Base-by-base conservation (phyloP, 495 filamentous ascomycete genomes). In the Podospora pseudocomata region DNA sequence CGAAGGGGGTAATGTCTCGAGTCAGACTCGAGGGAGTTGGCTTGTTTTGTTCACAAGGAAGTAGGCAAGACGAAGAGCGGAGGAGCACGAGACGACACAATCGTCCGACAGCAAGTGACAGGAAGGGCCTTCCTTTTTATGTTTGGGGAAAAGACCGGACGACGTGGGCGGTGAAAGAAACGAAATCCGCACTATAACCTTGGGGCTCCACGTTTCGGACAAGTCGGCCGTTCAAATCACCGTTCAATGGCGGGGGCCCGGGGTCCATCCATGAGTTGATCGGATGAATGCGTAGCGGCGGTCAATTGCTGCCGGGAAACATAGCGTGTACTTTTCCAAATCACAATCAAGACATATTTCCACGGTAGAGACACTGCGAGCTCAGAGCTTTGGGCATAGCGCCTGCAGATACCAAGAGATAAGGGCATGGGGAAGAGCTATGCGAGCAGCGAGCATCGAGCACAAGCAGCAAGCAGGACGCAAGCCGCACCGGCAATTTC, bases 171-270 rank as follows among this genome's bases (percentile, higher is more conserved):
- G 61, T 63, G 61, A 63, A 49, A 49, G 39, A 49, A 49, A 49
- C 18, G n/a, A 63, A 63, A 63, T 62, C 32, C 20, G 32, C 56
- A 44, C 30, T 60, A 44, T 32, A n/a, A 63, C 32, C 30, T 56
- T 26, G 15, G 44, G 70, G 67, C 67, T 69, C 70, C 70, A 72
- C 67, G 67, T 59, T 62, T 68, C 71, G 71, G 68, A 66, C 44
- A 34, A 16, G 63, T 72, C 71, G 71, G 71, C 60, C 63, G 59
- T 65, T 66, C 63, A 58, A 54, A 20, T 34, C 56, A 49, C 54
- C 61, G 61, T 61, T 39, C 32, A 15, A 26, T 39, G 32, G 27
- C 28, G 16, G 18, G 59, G 20, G 18, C 30, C 30, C 34, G 57
- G 65, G 66, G 60, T 67, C 60, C 60, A 64, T 64, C 60, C 64